Evolutionary conservation across 352 stramenopile species (phyloP).

Genomic region (Phytophthora brassicae): DNA sequence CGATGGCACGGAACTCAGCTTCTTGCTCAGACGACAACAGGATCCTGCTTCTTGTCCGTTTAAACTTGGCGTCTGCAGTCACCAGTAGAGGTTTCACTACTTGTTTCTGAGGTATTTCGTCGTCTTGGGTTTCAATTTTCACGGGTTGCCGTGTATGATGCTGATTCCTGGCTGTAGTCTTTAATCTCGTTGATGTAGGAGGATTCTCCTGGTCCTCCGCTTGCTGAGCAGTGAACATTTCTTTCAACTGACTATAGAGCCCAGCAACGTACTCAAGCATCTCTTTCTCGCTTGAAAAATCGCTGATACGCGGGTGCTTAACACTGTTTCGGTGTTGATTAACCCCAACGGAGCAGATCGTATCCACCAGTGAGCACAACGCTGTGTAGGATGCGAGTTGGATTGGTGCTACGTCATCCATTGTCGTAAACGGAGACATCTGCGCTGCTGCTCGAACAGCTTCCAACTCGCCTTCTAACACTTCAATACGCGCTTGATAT

Average conservation of each 20-base stretch:
- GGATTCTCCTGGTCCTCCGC: background rate
- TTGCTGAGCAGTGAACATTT: slow-evolving; percentile 1
- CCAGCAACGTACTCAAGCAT: slow-evolving; percentile 38
- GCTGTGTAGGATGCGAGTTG: slow-evolving; percentile 42
- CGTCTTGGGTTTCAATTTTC: background rate
- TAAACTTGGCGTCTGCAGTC: background rate
- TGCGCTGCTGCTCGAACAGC: slow-evolving; percentile 1
- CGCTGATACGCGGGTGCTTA: slow-evolving; percentile 27
- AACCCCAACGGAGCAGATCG: background rate
- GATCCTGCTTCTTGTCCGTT: background rate
- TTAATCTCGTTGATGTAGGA: background rate
- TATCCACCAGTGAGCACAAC: slow-evolving; percentile 53
- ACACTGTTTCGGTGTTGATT: background rate
- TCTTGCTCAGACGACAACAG: slow-evolving; percentile 30
- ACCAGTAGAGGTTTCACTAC: background rate
- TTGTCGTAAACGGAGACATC: background rate
- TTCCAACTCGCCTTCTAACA: slow-evolving; percentile 38
- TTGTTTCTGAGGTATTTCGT: background rate
- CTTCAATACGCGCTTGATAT: slow-evolving; percentile 43
- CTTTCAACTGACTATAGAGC: slow-evolving; percentile 41
- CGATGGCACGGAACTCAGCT: slow-evolving; percentile 42
- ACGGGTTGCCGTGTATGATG: background rate
- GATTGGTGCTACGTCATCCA: background rate
- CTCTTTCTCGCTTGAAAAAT: slow-evolving; percentile 33
- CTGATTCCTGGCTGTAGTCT: background rate